These are phyloP conservation scores for Nemania serpens DNA, from an alignment of 2,329 filamentous ascomycete species.

Conservation along the genomic window DNA sequence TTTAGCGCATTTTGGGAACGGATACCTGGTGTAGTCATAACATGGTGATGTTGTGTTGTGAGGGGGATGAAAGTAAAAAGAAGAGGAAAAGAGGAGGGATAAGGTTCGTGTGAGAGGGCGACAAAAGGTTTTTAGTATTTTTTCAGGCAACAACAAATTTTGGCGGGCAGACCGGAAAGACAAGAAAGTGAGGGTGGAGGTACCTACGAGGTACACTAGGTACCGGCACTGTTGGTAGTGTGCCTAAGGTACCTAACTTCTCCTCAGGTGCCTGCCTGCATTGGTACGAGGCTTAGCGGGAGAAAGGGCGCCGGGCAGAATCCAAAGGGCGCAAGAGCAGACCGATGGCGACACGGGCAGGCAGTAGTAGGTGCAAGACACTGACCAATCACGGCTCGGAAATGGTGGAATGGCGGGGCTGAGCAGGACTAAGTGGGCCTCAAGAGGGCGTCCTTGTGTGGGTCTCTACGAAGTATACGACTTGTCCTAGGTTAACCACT, in stretches of 20 bases:
- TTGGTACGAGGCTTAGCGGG: not conserved
- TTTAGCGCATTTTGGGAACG: slow-evolving; percentile 64
- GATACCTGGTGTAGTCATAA: slow-evolving; percentile 43
- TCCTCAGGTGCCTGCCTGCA: too few species aligned
- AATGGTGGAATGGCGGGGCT: not conserved
- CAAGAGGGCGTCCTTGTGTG: too few species aligned
- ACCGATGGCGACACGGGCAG: slow-evolving; percentile 10
- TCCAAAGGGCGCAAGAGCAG: slow-evolving; percentile 11
- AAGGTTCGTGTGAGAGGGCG: slow-evolving; percentile 33
- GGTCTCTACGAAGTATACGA: too few species aligned
- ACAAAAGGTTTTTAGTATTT: slow-evolving; percentile 39
- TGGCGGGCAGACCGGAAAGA: not conserved
- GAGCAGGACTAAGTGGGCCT: too few species aligned
- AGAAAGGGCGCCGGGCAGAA: too few species aligned
- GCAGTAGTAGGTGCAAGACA: not conserved
- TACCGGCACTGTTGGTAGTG: too few species aligned
- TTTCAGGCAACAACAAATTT: slow-evolving; percentile 38
- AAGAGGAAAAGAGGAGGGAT: slow-evolving; percentile 38
- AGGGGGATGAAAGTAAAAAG: slow-evolving; percentile 44
- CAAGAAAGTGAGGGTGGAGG: slow-evolving; percentile 3
- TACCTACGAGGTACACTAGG: too few species aligned
- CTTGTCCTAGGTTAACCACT: slow-evolving; percentile 29
- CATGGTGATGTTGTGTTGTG: slow-evolving; percentile 35
- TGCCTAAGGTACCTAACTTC: too few species aligned
- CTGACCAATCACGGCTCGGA: not conserved